Base-by-base conservation (phyloP, 106 monocot species). In the Allium cepa region DNA sequence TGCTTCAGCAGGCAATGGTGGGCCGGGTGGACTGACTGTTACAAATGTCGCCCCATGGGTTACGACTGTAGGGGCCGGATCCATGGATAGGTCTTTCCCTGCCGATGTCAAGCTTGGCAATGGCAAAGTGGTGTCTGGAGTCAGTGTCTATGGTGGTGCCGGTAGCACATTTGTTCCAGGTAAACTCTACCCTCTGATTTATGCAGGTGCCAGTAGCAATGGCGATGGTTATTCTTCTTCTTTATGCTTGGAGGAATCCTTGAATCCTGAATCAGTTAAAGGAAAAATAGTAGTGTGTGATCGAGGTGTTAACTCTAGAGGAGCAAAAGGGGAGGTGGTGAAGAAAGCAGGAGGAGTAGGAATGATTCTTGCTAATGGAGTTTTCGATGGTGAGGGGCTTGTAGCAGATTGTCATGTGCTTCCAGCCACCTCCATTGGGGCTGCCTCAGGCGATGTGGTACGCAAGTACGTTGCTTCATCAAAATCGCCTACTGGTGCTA, bases 41-140 rank as follows among this genome's bases (percentile, higher is more conserved):
- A 90, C 94, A 46, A 94, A 94, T 69, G 84, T 94, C 17, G 88
- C 92, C 0, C 96, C 96, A 0, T 97, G 96, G 92, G 73, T 97
- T 11, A 76, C 92, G 50, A 97, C 97, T 5, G 87, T 97, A 15
- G 97, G 97, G 12, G 97, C 97, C 5, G 89, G 96, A 1, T 86
- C 92, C 45, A 88, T 97, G 85, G 92, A 97, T 68, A 64, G 97
- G n/a, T 80, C 82, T 68, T 99, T 99, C 73, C 92, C 97, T 7
- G 92, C 97, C 13, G 78, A 82, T 60, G 84, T 99, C 15, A 66
- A 53, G 63, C 76, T 92, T 11, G 88, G 84, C 5, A 65, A 92
- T 55, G 84, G 92, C 11, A 59, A 64, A 11, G 68, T 78, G 46
- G 66, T 88, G 57, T 63, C 78, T 8, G 96, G 91, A 1, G 96